These are phyloP conservation scores for Solanum pinnatisectum DNA, from an alignment of 257 asterid genomes.

Conservation along the genomic window DNA sequence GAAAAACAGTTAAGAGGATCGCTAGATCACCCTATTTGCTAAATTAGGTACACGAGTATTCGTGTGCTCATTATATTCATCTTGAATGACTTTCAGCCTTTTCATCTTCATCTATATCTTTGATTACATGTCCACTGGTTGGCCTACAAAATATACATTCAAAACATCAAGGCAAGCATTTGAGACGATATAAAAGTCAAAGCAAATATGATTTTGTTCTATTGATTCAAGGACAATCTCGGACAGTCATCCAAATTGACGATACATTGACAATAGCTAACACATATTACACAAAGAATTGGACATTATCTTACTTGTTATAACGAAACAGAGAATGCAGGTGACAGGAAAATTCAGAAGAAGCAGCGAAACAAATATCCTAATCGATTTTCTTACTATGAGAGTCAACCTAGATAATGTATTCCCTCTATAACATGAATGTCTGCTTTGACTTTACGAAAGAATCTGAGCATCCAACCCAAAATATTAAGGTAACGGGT, in stretches of 20 bases:
- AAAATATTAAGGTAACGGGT: neutral
- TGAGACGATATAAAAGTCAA: neutral
- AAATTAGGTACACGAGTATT: neutral
- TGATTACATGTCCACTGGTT: slow-evolving; percentile 27
- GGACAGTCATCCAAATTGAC: neutral
- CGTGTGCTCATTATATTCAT: neutral
- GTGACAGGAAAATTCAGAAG: neutral
- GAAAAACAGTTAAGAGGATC: neutral
- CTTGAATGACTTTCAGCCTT: neutral
- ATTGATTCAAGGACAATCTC: neutral
- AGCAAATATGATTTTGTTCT: neutral
- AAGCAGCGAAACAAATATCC: neutral
- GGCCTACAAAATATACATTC: slow-evolving; percentile 21
- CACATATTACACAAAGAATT: neutral
- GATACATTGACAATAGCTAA: neutral
- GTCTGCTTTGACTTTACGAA: neutral
- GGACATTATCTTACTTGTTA: neutral
- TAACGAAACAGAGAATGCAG: neutral
- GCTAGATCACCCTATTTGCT: neutral
- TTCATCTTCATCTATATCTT: neutral
- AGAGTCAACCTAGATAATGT: neutral
- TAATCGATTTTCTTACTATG: neutral
- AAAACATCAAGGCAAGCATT: neutral
- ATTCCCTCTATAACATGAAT: neutral
- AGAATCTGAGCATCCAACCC: neutral